Base-by-base conservation (phyloP, 2,329 filamentous ascomycete species). In the Phaeomoniella chlamydospora region DNA sequence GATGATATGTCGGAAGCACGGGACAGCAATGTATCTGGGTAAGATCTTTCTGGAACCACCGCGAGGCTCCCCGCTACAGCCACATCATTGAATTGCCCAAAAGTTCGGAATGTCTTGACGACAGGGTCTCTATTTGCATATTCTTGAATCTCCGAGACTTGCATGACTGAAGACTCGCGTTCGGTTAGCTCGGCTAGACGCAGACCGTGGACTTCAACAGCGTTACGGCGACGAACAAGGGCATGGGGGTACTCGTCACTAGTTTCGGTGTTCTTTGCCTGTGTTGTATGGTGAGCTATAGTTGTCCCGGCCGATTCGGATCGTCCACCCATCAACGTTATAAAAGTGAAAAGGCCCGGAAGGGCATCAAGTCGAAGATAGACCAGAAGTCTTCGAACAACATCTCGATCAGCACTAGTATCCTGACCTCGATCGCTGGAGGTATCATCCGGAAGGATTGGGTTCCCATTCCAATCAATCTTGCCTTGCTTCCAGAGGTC, bases 111-210 rank as follows among this genome's bases (percentile, higher is more conserved):
- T 0, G 84, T 82, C 52, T 93, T 94, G 37, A 94, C 75, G 3
- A 96, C 78, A 0, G 88, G 85, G 49, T 96, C 88, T 48, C 72
- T 70, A 4, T 71, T 66, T 16, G 72, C 72, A 41, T 76, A 72
- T 34, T 90, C 83, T 29, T 86, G 80, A 3, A 79, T 68, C 50
- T 92, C 85, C 0, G 85, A 79, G 9, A 93, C 84, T 47, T 84
- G 80, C 88, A 96, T 96, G 47, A 94, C 88, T 13, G 86, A 87
- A 1, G 88, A 94, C 30, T 84, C 81, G 68, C 88, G 85, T 48
- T 94, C 87, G 0, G 84, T 92, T 10, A 96, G 71, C 51, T 92
- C 83, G 34, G 92, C 61, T 12, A 96, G 70, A 11, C 87, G 80
- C n/a, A 94, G 61, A 18, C 86, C 88, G 48, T 93, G 84, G 0